Evolutionary conservation across 768 basidiomycete species (phyloP).

Genomic region (Russula earlei): DNA sequence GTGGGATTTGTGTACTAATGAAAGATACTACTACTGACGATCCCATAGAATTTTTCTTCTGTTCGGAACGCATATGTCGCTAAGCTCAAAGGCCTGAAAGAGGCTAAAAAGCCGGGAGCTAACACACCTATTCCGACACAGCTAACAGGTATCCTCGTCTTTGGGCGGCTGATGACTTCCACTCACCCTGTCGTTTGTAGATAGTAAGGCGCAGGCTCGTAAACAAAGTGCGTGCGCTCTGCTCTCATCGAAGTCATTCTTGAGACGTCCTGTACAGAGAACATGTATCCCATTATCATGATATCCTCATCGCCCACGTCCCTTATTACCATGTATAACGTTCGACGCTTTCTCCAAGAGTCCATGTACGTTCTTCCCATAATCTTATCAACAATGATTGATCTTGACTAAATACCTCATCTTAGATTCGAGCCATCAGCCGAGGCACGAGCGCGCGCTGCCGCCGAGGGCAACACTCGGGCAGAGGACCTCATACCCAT

Average conservation of each 20-base stretch:
- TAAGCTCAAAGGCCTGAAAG: constrained; percentile 70
- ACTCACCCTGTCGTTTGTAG: constrained; percentile 22
- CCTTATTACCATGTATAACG: constrained; percentile 96
- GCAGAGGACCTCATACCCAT: constrained; percentile 84
- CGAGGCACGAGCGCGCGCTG: constrained; percentile 58
- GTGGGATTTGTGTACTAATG: constrained; percentile 35
- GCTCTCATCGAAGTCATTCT: background rate
- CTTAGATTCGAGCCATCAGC: constrained; percentile 58
- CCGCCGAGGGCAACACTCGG: constrained; percentile 59
- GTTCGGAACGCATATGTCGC: constrained; percentile 59
- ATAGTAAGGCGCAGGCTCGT: constrained; percentile 52
- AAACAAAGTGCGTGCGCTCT: constrained; percentile 51
- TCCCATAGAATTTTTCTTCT: constrained; percentile 67
- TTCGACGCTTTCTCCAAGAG: constrained; percentile 88
- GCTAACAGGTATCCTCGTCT: constrained; percentile 27
- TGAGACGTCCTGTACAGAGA: constrained; percentile 35
- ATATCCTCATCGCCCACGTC: constrained; percentile 94
- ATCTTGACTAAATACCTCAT: background rate
- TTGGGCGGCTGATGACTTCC: background rate
- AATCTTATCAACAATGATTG: background rate
- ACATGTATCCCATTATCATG: constrained; percentile 89
- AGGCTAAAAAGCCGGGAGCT: constrained; percentile 46
- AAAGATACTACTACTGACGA: background rate
- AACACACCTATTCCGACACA: constrained; percentile 30
- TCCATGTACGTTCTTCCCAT: constrained; percentile 39